Percentiles rank a stretch among this genome's conserved stretches.
These are phyloP conservation scores for Asterophora lycoperdoides DNA, from an alignment of 768 basidiomycete species.

Conservation along the genomic window DNA sequence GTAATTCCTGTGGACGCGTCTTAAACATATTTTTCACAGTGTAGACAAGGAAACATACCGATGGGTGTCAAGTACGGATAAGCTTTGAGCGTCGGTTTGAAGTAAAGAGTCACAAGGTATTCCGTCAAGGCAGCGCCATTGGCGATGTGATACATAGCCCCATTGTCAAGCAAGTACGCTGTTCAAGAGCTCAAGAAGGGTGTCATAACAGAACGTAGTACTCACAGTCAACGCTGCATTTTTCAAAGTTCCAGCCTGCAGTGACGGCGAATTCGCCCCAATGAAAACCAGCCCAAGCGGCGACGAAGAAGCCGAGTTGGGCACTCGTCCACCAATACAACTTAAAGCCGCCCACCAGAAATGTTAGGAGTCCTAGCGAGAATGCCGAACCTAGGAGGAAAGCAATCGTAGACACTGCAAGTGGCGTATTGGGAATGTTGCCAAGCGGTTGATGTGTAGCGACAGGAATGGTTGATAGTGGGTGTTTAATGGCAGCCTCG, in stretches of 20 bases:
- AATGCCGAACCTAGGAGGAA: constrained; percentile 81
- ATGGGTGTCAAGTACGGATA: constrained; percentile 52
- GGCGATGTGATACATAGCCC: constrained; percentile 77
- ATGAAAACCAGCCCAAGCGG: constrained; percentile 85
- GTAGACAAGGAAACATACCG: constrained; percentile 38
- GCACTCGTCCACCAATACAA: constrained; percentile 61
- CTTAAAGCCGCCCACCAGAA: constrained; percentile 41
- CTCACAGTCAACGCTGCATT: constrained; percentile 92
- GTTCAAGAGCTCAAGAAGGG: neutral
- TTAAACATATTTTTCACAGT: neutral
- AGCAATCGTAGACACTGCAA: constrained; percentile 71
- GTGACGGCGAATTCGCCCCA: constrained; percentile 94
- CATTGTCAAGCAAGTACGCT: constrained; percentile 96
- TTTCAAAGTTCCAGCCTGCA: constrained; percentile 91
- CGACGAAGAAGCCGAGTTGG: constrained; percentile 79
- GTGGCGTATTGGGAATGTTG: constrained; percentile 84
- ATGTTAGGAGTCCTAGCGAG: constrained; percentile 50
- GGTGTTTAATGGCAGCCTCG: constrained; percentile 26
- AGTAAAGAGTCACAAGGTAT: constrained; percentile 68
- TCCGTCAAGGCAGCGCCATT: constrained; percentile 76
- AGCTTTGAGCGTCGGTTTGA: constrained; percentile 60
- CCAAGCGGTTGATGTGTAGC: constrained; percentile 38
- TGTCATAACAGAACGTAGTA: constrained; percentile 13
- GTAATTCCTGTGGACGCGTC: constrained; percentile 47
- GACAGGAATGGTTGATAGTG: constrained; percentile 54